Percentiles rank a stretch among this genome's conserved stretches.
phyloP scores from a whole-genome alignment of 352 stramenopile species.

The Phytophthora multivora region DNA sequence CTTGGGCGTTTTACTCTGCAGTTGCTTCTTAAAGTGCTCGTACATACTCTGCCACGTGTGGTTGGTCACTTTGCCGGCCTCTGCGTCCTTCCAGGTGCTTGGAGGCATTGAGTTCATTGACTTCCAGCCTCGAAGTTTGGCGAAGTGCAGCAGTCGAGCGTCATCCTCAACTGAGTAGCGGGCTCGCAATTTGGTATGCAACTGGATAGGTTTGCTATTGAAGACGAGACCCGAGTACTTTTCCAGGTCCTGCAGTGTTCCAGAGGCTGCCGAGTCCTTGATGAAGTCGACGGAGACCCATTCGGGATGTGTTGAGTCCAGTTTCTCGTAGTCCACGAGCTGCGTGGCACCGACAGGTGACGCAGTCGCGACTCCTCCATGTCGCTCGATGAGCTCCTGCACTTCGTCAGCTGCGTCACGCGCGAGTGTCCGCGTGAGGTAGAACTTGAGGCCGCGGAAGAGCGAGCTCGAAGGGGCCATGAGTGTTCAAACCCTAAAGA shows the following conservation, averaged over 20 bases:
- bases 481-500: background rate
- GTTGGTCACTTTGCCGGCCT: slow-evolving; percentile 29
- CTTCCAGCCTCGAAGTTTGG: slow-evolving; percentile 31
- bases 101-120: slow-evolving; percentile 24
- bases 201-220: background rate
- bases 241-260: slow-evolving; percentile 29
- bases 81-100: slow-evolving; percentile 21
- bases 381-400: slow-evolving; percentile 34
- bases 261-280: slow-evolving; percentile 43
- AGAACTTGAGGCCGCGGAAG: slow-evolving; percentile 45
- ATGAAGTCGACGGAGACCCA: slow-evolving; percentile 59
- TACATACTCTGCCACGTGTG: slow-evolving; percentile 55
- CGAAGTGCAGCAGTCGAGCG: slow-evolving; percentile 49
- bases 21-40: slow-evolving; percentile 50
- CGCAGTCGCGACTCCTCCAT: slow-evolving; percentile 40
- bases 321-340: slow-evolving; percentile 45
- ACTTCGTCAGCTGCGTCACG: slow-evolving; percentile 17
- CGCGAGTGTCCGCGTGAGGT: slow-evolving; percentile 35
- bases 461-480: slow-evolving; percentile 7
- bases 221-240: slow-evolving; percentile 44
- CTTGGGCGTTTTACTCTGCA: slow-evolving; percentile 38
- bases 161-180: slow-evolving; percentile 47
- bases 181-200: background rate
- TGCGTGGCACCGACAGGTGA: slow-evolving; percentile 24
- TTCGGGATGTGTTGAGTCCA: slow-evolving; percentile 26